phyloP scores from a whole-genome alignment of 2,329 filamentous ascomycete species.

The Ambrosiella xylebori region DNA sequence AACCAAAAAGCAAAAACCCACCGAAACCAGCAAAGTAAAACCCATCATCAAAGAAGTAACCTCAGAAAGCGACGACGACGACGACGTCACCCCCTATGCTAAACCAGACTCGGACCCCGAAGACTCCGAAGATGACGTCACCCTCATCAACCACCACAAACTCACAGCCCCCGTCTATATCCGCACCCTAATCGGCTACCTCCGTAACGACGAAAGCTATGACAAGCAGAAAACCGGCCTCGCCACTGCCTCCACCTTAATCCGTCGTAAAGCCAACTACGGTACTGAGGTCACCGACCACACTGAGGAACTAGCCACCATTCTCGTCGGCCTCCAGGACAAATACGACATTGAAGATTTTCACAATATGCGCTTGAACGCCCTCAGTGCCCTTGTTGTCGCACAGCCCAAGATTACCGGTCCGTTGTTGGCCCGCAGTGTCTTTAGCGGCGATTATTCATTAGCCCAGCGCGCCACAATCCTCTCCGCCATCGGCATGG shows the following conservation, averaged over 20 bases:
- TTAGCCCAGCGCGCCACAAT: constrained; percentile 67
- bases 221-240: constrained; percentile 72
- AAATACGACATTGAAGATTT: constrained; percentile 71
- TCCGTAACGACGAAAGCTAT: constrained; percentile 68
- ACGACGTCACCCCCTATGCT: constrained; percentile 57
- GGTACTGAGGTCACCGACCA: constrained; percentile 79
- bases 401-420: constrained; percentile 63
- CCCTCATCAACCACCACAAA: constrained; percentile 68
- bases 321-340: constrained; percentile 67
- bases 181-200: constrained; percentile 60
- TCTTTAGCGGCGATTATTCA: constrained; percentile 86
- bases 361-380: constrained; percentile 55
- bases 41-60: constrained; percentile 50
- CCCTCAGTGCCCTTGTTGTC: constrained; percentile 65
- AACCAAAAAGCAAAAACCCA: constrained; percentile 18
- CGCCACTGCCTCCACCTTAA: constrained; percentile 57
- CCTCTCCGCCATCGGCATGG: constrained; percentile 64
- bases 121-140: constrained; percentile 87
- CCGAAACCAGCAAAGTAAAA: constrained; percentile 20
- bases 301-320: constrained; percentile 58
- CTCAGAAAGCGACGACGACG: constrained; percentile 40
- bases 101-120: constrained; percentile 80
- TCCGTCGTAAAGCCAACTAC: constrained; percentile 74
- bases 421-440: constrained; percentile 66
- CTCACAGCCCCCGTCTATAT: constrained; percentile 78